Percentiles rank a stretch among this genome's conserved stretches.
Conservation (phyloP, 169 alveolate species). For the Plasmodium chabaudi region DNA sequence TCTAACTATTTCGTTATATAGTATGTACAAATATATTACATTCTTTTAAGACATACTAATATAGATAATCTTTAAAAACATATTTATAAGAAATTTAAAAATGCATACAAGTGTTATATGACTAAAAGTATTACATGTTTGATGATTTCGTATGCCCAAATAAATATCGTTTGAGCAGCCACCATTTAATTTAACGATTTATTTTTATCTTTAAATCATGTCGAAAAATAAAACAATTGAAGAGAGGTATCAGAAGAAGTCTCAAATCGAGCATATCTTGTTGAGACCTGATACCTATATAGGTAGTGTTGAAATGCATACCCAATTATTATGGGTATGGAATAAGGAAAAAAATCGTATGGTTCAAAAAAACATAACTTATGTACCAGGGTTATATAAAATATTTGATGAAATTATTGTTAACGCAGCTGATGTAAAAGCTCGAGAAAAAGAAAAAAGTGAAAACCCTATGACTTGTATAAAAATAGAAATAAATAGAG, state of each 20-base stretch:
- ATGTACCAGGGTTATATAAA: constrained; percentile 99
- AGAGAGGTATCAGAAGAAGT: constrained; percentile 97
- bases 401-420: constrained; percentile 99
- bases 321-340: constrained; percentile 96
- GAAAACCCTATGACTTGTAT: constrained; percentile 88
- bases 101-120: too few species aligned
- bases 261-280: constrained; percentile 98
- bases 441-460: constrained; percentile 88
- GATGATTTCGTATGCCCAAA: too few species aligned
- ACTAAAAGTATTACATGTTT: too few species aligned
- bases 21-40: too few species aligned
- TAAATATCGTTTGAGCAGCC: not conserved
- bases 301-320: constrained; percentile 95
- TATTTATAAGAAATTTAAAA: too few species aligned
- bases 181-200: constrained; percentile 3
- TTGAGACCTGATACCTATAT: constrained; percentile 99
- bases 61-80: too few species aligned
- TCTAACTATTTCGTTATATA: too few species aligned
- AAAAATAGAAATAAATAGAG: constrained; percentile 86
- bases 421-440: constrained; percentile 99
- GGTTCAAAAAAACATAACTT: constrained; percentile 89
- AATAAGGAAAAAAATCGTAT: constrained; percentile 89
- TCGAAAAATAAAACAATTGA: constrained; percentile 92
- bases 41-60: too few species aligned
- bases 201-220: constrained; percentile 7